Conservation (phyloP, 2,329 filamentous ascomycete genomes). For the Cercospora beticola region DNA sequence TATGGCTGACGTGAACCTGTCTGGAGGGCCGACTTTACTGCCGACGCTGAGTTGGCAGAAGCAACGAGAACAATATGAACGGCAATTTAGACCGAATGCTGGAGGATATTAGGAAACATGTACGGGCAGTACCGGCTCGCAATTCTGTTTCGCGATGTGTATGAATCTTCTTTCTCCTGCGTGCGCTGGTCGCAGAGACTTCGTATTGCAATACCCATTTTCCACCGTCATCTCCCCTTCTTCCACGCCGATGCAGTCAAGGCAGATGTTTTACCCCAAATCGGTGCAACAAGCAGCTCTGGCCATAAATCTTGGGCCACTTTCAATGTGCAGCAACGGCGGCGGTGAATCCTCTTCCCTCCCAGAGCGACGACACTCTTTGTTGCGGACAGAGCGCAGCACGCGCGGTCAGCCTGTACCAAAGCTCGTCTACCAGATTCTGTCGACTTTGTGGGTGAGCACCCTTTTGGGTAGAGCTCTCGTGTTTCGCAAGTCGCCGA, state of each 20-base stretch:
- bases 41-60: constrained; percentile 3
- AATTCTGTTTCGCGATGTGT: not conserved
- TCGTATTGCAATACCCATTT: not conserved
- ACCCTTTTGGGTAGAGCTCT: not conserved
- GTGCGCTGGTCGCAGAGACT: not conserved
- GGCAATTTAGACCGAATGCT: not conserved
- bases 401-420: not conserved
- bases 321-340: no score
- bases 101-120: not conserved
- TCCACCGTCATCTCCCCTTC: no score
- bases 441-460: not conserved
- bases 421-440: no score
- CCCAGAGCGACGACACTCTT: not conserved
- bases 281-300: no score
- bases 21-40: constrained; percentile 4
- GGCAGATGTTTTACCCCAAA: no score
- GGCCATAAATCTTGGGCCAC: not conserved
- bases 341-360: not conserved
- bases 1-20: constrained; percentile 9
- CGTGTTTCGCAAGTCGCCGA: no score
- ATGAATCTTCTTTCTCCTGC: not conserved
- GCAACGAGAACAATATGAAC: not conserved
- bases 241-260: no score
- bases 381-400: not conserved
- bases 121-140: not conserved